Base-by-base conservation (phyloP, 2,329 filamentous ascomycete genomes). In the Alternaria hordeiaustralica region DNA sequence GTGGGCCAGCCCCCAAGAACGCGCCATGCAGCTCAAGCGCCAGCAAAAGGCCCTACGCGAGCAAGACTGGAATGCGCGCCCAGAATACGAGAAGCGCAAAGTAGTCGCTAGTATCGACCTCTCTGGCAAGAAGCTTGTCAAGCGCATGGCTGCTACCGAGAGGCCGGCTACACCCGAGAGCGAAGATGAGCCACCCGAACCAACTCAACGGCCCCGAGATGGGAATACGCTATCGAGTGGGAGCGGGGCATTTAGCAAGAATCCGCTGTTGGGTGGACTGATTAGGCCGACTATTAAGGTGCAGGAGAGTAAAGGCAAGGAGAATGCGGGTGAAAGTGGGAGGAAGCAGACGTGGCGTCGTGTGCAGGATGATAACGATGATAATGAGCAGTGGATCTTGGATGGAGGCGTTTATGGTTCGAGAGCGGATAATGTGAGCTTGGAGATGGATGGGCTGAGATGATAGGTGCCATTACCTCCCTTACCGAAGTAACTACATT, bases 41-140 rank as follows among this genome's bases (percentile, higher is more conserved):
- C 94, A 97, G 80, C 94, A 97, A 80, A 92, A 92, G 77, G 83
- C 94, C 4, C 81, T 97, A 70, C 84, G 93, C 6, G 93, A 97
- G 80, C 90, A 96, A 85, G 92, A 97, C 73, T 96, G 94, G 89
- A 92, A 91, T 70, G 90, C 91, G 5, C 84, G 87, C 55, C 93
- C 94, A 0, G 94, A 96, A 66, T 97, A 94, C 79, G 94, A 97
- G 82, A 97, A 95, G 85, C 87, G 92, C 62, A 88, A 87, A 71
- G 90, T 96, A 64, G 91, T 97, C 1, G 87, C 96, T 69, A 95
- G 92, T 74, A 92, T 97, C 64, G 93, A 97, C 76, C 82, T 97
- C 1, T 89, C 90, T 9, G 90, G 90, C 0, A 90, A 91, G 18
- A 94, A 90, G 71, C 88, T 97, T 3, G 89, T 96, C 5, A 88